Percentiles rank a stretch among this genome's conserved stretches.
Evolutionary conservation across 257 asterid genomes (phyloP).

Genomic region (Agastache rugosa): DNA sequence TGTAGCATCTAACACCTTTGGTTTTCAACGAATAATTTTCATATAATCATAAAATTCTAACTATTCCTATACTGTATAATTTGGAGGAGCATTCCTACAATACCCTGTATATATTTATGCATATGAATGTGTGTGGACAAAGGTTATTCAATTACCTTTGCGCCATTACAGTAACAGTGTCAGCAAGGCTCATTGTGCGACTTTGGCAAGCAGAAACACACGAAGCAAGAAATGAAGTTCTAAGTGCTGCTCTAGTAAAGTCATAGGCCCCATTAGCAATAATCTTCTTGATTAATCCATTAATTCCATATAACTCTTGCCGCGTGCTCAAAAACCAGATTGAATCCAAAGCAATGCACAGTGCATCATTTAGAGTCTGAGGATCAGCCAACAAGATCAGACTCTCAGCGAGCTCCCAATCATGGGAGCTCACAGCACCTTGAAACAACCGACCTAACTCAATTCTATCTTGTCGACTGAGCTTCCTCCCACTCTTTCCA

Average conservation of each 20-base stretch:
- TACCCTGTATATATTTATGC: neutral
- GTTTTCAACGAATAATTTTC: neutral
- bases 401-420: slow-evolving; percentile 96
- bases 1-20: neutral
- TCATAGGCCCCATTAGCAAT: slow-evolving; percentile 87
- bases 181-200: slow-evolving; percentile 93
- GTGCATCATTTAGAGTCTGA: slow-evolving; percentile 87
- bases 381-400: slow-evolving; percentile 86
- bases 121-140: neutral
- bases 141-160: slow-evolving; percentile 65
- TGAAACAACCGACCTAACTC: slow-evolving; percentile 92
- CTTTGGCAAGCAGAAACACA: slow-evolving; percentile 99
- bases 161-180: slow-evolving; percentile 96
- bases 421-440: slow-evolving; percentile 90
- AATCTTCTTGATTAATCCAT: slow-evolving; percentile 80
- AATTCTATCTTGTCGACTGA: slow-evolving; percentile 85
- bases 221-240: slow-evolving; percentile 98
- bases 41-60: neutral
- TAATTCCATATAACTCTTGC: slow-evolving; percentile 77
- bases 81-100: neutral
- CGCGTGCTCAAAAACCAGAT: slow-evolving; percentile 89
- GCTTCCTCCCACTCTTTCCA: slow-evolving; percentile 79
- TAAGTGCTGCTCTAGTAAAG: slow-evolving; percentile 91
- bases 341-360: slow-evolving; percentile 92
- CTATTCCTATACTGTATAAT: neutral